phyloP scores from a whole-genome alignment of 306 rosid species.

The Macrotyloma uniflorum region DNA sequence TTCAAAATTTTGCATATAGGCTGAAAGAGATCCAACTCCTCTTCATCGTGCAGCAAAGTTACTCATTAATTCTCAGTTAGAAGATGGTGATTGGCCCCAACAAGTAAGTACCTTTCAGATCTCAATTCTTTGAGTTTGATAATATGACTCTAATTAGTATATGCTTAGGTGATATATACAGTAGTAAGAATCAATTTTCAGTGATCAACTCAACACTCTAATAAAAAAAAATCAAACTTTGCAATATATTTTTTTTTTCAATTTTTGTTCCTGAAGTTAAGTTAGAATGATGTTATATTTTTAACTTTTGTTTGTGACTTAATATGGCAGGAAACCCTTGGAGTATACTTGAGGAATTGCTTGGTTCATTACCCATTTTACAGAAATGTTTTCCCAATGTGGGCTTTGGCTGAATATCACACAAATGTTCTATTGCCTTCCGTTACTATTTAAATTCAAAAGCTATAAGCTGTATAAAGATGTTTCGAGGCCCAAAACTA shows the following conservation, averaged over 20 bases:
- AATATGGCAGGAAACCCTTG: background rate
- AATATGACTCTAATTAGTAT: no score
- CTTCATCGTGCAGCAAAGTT: background rate
- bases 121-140: background rate
- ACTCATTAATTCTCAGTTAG: conserved; percentile 14
- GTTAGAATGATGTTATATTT: background rate
- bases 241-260: no score
- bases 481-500: no score
- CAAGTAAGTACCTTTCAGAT: background rate
- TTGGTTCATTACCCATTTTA: background rate
- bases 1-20: background rate
- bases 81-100: conserved; percentile 35
- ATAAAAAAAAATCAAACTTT: no score
- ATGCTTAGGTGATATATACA: no score
- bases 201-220: background rate
- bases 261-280: no score
- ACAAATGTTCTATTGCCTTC: background rate
- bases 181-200: background rate
- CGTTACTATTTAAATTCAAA: background rate
- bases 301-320: background rate
- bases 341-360: background rate
- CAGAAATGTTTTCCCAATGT: background rate
- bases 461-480: no score
- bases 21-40: background rate
- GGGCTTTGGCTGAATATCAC: background rate